Base-by-base conservation (phyloP, 768 basidiomycete species). In the Sporobolomyces pararoseus region DNA sequence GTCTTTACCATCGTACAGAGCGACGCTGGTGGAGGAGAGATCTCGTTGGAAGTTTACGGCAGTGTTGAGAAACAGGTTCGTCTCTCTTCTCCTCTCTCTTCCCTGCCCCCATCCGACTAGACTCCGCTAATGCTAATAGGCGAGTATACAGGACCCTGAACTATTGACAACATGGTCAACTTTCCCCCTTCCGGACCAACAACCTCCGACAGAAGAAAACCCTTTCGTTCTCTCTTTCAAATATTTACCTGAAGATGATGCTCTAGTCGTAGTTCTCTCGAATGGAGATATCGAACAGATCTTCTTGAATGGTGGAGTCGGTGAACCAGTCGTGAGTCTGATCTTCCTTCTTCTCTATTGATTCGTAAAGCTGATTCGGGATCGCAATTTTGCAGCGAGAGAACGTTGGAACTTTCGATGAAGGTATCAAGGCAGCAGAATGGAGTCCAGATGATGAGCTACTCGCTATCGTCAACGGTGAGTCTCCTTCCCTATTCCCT, bases 361-460 rank as follows among this genome's bases (percentile, higher is more conserved):
- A 42, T 42, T n/a, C 9, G 39, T 17, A 9, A 42, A 42, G 39
- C 39, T 42, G 39, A 42, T 17, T 17, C 10, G 17, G 17, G 17
- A 42, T 42, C 17, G 39, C 39, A 17, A 42, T 9, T 42, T 42
- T 42, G 21, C 63, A 90, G 88, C 80, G 85, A 51, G 90, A 94
- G 73, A 84, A 91, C 19, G 88, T 94, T 63, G 95, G 95, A 21
- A 87, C 87, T 0, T 85, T 98, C 10, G 94, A 96, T 64, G 83
- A 86, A 16, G 92, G 90, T 0, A 87, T 99, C 58, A 79, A 85
- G 35, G 87, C 88, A 1, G 93, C 90, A 16, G 82, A 85, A 17
- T 98, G 95, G 94, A 88, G 88, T 71, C 91, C 95, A 6, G 96
- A 99, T 78, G 90, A 95, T 64, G 86, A 90, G 12, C 80, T 90